Base-by-base conservation (phyloP, 139 green algal species). In the Desmodesmus armatus region DNA sequence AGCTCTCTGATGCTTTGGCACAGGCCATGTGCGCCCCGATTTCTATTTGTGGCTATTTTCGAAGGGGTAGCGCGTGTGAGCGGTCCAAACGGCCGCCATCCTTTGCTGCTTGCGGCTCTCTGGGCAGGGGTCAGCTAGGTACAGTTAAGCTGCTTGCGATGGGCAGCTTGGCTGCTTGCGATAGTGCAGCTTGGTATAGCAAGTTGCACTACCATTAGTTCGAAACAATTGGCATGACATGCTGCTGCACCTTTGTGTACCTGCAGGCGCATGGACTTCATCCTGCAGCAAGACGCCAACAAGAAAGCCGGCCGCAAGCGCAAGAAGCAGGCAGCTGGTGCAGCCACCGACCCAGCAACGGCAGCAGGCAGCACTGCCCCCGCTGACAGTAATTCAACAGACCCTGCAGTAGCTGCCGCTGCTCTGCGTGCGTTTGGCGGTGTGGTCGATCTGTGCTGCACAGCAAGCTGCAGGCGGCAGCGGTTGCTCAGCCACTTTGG, bases 191-290 rank as follows among this genome's bases (percentile, higher is more conserved):
- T n/a, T n/a, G n/a, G n/a, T n/a, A n/a, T n/a, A n/a, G n/a, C n/a
- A n/a, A n/a, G n/a, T n/a, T n/a, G n/a, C n/a, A n/a, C n/a, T n/a
- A n/a, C n/a, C n/a, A 23, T 65, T 19, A 23, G 53, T 19, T 65
- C 53, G 23, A 65, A 23, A 23, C 23, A 23, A 23, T n/a, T 65
- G 53, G 23, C 19, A 65, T 65, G 53, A 23, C 21, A 23, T 65
- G 53, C 53, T 65, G 53, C 53, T 65, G 53, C 21, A 65, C 21
- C 23, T 65, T 65, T 19, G 23, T 19, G 21, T 65, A 23, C 35
- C 25, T 31, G 39, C 78, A 84, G 78, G 62, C 62, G 78, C 23
- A 77, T 84, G 78, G 62, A 84, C 62, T 84, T 35, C 33, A 77
- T 84, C 31, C 25, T 84, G 78, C 62, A 75, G 43, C 76, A 84